phyloP scores from a whole-genome alignment of 148 eudicot genomes.

The Vaccinium vitisidaea region DNA sequence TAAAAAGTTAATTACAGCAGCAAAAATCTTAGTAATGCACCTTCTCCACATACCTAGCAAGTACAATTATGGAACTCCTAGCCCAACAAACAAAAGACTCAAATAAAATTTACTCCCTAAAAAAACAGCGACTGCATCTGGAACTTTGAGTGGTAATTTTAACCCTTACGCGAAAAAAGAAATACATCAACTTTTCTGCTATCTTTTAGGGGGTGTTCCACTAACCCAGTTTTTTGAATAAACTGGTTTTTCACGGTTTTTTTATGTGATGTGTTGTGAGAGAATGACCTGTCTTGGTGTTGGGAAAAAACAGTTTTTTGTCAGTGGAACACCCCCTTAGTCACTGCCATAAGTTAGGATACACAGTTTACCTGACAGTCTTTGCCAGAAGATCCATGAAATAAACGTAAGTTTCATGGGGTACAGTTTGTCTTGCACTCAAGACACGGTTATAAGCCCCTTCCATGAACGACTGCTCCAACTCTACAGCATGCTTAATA shows the following conservation, averaged over 20 bases:
- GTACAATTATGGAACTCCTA: not conserved
- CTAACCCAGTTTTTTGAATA: too few relatives aligned
- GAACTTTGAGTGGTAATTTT: not conserved
- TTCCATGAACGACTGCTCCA: constrained; percentile 98
- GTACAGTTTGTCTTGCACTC: constrained; percentile 89
- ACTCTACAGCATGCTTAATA: constrained; percentile 91
- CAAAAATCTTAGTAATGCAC: not conserved
- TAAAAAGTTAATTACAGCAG: not conserved
- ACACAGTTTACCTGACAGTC: constrained; percentile 70
- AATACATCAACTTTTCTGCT: not conserved
- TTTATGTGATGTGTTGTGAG: too few relatives aligned
- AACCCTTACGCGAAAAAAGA: too few relatives aligned
- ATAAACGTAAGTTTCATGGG: constrained; percentile 88
- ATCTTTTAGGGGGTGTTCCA: too few relatives aligned
- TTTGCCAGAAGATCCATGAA: constrained; percentile 92
- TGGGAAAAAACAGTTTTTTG: too few relatives aligned
- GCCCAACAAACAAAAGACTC: not conserved
- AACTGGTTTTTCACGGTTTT: too few relatives aligned
- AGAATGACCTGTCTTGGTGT: too few relatives aligned
- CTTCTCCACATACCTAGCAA: not conserved
- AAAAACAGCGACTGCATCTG: not conserved
- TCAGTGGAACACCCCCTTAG: too few relatives aligned
- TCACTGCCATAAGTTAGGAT: not conserved
- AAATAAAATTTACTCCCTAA: not conserved
- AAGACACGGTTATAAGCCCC: constrained; percentile 97